A percentile compares a stretch with the other conserved stretches of the same genome.
Conservation (phyloP, 192 early-diverging fungal species). For the Backusella parvicylindrica region DNA sequence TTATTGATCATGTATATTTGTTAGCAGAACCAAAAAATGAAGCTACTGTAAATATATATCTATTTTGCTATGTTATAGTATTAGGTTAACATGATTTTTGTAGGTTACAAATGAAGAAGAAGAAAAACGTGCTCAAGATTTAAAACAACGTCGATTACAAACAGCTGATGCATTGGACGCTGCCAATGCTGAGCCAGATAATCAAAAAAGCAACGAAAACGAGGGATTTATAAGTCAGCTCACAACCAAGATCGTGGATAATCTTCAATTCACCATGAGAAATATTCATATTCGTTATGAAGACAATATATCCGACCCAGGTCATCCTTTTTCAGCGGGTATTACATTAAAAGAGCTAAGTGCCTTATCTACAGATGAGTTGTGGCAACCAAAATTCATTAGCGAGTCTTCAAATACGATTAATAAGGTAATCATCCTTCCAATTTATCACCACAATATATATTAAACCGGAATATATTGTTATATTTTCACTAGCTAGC, state of each 20-base stretch:
- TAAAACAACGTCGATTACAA: slow-evolving; percentile 68
- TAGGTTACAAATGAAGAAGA: slow-evolving; percentile 51
- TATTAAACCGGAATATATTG: not conserved
- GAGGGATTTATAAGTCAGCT: slow-evolving; percentile 73
- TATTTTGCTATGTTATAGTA: not conserved
- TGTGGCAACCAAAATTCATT: slow-evolving; percentile 69
- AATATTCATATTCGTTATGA: slow-evolving; percentile 89
- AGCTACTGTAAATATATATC: slow-evolving; percentile 42
- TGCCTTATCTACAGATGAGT: slow-evolving; percentile 73
- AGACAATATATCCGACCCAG: slow-evolving; percentile 66
- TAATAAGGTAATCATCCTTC: slow-evolving; percentile 50
- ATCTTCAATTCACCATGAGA: slow-evolving; percentile 79
- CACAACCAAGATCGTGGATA: slow-evolving; percentile 81
- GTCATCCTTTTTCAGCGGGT: slow-evolving; percentile 71
- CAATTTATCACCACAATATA: not conserved
- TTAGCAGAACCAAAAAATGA: slow-evolving; percentile 64
- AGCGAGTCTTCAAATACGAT: slow-evolving; percentile 62
- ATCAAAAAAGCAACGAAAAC: slow-evolving; percentile 26
- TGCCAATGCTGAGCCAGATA: slow-evolving; percentile 10
- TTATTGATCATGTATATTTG: slow-evolving; percentile 72
- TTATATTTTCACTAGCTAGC: slow-evolving; percentile 47
- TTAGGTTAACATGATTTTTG: not conserved
- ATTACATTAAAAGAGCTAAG: slow-evolving; percentile 77
- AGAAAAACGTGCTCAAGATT: slow-evolving; percentile 60
- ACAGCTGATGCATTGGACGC: slow-evolving; percentile 49